A percentile compares a stretch with the other conserved stretches of the same genome.
Conservation (phyloP, 306 rosid genomes). For the Lagenaria siceraria region DNA sequence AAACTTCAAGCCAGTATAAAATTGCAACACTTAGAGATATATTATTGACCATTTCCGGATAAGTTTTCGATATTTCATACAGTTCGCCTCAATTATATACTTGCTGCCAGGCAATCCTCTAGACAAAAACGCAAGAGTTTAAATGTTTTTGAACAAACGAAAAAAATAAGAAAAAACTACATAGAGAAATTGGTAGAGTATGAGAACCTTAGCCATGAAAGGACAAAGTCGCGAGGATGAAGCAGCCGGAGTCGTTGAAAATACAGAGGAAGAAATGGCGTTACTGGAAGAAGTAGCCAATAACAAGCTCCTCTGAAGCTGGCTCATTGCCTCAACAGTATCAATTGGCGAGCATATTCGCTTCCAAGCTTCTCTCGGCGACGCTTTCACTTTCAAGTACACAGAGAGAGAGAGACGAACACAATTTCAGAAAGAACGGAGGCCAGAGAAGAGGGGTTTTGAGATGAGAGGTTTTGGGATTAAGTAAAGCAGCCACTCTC, state of each 20-base stretch:
- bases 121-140: not conserved
- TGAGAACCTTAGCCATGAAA: slow-evolving; percentile 40
- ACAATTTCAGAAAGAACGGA: not conserved
- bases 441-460: not conserved
- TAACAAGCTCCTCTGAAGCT: slow-evolving; percentile 38
- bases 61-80: not conserved
- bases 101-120: not conserved
- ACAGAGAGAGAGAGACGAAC: not conserved
- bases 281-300: slow-evolving; percentile 13
- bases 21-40: not conserved
- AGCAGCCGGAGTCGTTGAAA: slow-evolving; percentile 18
- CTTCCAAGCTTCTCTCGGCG: not conserved
- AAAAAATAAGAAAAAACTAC: not conserved
- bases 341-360: slow-evolving; percentile 15
- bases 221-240: slow-evolving; percentile 27
- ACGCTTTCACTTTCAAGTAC: not conserved
- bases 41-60: not conserved
- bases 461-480: not conserved
- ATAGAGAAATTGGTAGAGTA: not conserved
- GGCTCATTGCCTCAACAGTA: slow-evolving; percentile 31
- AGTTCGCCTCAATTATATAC: not conserved
- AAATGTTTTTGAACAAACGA: not conserved
- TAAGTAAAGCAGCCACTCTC: not conserved
- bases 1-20: not conserved
- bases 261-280: slow-evolving; percentile 21